A percentile compares a stretch with the other conserved stretches of the same genome.
These are phyloP conservation scores for Syzygium jambos DNA, from an alignment of 345 rosid genomes.

Conservation along the genomic window DNA sequence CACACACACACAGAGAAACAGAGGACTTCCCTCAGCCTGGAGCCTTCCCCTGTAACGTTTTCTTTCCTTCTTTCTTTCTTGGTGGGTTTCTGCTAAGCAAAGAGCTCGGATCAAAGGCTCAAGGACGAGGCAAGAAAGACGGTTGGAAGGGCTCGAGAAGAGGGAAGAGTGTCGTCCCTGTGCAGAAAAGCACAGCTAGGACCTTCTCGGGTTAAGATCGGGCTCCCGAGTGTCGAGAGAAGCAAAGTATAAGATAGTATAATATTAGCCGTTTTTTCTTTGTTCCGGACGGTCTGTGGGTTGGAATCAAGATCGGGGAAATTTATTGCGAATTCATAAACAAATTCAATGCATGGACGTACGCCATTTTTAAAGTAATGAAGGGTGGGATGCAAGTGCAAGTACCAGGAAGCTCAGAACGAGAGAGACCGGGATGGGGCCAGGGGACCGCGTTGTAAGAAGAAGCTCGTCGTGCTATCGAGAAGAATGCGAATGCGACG, in stretches of 20 bases:
- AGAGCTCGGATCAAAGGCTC: not conserved
- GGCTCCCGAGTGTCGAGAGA: not conserved
- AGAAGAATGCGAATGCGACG: not conserved
- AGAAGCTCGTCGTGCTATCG: not conserved
- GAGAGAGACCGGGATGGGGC: not conserved
- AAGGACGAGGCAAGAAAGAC: not conserved
- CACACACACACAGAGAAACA: not conserved
- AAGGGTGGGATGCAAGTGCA: not conserved
- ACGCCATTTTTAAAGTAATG: not conserved
- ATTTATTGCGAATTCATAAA: not conserved
- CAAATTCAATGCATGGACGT: not conserved
- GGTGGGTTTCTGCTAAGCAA: not conserved
- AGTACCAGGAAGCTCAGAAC: not conserved
- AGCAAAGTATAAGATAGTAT: not conserved
- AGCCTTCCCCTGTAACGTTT: not conserved
- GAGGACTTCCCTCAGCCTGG: not conserved
- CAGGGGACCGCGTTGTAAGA: not conserved
- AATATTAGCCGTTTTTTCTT: not conserved
- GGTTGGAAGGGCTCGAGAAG: not conserved
- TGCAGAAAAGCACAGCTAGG: not conserved
- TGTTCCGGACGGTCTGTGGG: not conserved
- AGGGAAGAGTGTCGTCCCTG: not conserved
- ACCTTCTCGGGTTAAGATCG: not conserved
- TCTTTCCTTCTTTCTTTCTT: not conserved
- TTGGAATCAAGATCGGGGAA: not conserved